Evolutionary conservation across 2,329 filamentous ascomycete species (phyloP), one percentile per base, ranked within the genome.

Genomic region (Xylariaceae sp.): DNA sequence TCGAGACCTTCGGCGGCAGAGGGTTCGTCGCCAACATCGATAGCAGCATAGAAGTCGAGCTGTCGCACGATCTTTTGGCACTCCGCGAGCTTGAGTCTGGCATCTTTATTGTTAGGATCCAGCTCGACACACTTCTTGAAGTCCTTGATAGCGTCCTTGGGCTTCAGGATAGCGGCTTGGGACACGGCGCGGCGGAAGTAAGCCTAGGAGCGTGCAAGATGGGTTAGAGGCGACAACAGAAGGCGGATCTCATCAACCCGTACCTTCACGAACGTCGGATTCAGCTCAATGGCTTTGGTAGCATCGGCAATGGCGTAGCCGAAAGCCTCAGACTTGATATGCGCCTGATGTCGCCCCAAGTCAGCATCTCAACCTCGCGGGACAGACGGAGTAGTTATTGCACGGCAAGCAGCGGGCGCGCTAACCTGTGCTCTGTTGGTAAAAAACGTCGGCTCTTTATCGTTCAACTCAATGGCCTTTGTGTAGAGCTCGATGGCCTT

Each of bases 321-420:
- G 73, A 92, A 97, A 17, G 93, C 86, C 75, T 99, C 94, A 45
- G 93, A 87, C 78, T 97, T 97, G 75, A 99, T 93, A 73, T 99
- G 83, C 65, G 90, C 90, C 91, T 96, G 69, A 17, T 57, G 30
- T 18, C 55, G 55, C 23, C 35, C 53, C 10, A 11, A 52, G 72
- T 82, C 62, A 82, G 80, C 79, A 76, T 80, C 74, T 73, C 75
- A 75, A 78, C 70, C 71, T 56, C 44, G 10, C 50, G 8, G 39
- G 15, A 51, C 3, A 3, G 4, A 45, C 15, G 4, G 51, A 30
- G 11, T 71, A 51, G 49, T 53, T 49, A 9, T 13, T 11, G 23
- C n/a, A 15, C 35, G 53, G 37, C 49, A 30, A 23, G 30, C 8
- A n/a, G 7, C 23, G 51, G 51, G 39, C 41, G 49, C 53, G 77